A percentile compares a stretch with the other conserved stretches of the same genome.
Conservation (phyloP, 768 basidiomycete species). For the Macrolepiota dolichaula region DNA sequence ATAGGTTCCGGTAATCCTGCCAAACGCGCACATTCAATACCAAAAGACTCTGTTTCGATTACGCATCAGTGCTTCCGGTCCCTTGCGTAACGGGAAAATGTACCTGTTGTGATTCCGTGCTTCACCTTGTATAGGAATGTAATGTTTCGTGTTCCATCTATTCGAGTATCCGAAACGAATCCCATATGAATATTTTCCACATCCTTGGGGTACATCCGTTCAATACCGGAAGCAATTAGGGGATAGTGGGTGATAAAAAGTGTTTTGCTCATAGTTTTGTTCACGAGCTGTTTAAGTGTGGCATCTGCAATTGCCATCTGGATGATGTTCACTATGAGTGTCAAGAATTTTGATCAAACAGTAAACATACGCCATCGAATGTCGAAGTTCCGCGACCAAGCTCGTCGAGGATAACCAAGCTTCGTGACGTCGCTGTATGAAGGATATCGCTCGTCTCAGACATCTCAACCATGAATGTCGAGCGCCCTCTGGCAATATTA, state of each 20-base stretch:
- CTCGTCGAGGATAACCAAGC: constrained; percentile 88
- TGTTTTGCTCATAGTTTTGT: constrained; percentile 60
- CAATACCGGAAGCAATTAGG: constrained; percentile 67
- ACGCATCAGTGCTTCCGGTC: background rate
- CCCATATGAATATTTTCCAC: constrained; percentile 87
- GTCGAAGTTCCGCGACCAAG: constrained; percentile 90
- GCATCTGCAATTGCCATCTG: constrained; percentile 88
- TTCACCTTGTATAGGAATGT: constrained; percentile 83
- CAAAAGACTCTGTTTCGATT: constrained; percentile 64
- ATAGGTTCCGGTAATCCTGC: constrained; percentile 78
- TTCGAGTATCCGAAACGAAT: constrained; percentile 63
- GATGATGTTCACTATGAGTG: background rate
- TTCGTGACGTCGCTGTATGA: constrained; percentile 64
- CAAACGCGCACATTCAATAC: constrained; percentile 88
- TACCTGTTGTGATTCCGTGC: constrained; percentile 64
- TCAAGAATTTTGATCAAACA: background rate
- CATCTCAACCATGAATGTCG: constrained; percentile 98
- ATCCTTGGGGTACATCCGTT: constrained; percentile 52
- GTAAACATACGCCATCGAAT: constrained; percentile 69
- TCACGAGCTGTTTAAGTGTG: constrained; percentile 69
- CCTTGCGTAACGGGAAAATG: background rate
- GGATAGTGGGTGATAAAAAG: constrained; percentile 97
- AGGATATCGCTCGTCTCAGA: constrained; percentile 91
- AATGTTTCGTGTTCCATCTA: constrained; percentile 75
- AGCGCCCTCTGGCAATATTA: constrained; percentile 80